Conservation (phyloP, 2,329 filamentous ascomycete genomes). For the Fusarium dimerum region DNA sequence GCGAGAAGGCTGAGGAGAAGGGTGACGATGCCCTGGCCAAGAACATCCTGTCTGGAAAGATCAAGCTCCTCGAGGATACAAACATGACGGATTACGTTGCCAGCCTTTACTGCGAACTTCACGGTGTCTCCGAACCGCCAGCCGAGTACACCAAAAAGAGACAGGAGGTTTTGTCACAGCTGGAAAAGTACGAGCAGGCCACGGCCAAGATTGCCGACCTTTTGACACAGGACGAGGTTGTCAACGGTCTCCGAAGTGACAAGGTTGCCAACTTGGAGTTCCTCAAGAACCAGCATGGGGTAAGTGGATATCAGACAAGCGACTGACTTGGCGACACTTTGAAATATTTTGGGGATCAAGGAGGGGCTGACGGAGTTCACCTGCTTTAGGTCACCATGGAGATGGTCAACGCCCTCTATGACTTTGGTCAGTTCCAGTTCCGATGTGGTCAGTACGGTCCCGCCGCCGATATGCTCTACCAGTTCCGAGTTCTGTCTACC, state of each 20-base stretch:
- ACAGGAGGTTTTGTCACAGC: conserved; percentile 80
- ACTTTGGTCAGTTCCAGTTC: conserved; percentile 97
- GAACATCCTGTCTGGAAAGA: conserved; percentile 83
- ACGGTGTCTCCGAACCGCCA: conserved; percentile 75
- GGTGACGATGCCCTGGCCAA: conserved; percentile 58
- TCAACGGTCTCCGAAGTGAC: conserved; percentile 88
- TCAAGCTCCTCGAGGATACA: conserved; percentile 90
- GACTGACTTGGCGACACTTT: conserved; percentile 4
- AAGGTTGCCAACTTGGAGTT: conserved; percentile 99
- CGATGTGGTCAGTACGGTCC: conserved; percentile 92
- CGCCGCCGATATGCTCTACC: conserved; percentile 90
- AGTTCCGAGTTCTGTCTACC: conserved; percentile 96
- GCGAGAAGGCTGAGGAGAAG: conserved; percentile 77
- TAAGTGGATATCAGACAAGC: conserved; percentile 43
- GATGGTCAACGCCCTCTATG: conserved; percentile 94
- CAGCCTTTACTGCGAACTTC: conserved; percentile 84
- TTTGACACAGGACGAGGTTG: conserved; percentile 83
- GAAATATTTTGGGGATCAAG: conserved; percentile 1
- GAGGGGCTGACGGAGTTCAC: conserved; percentile 17
- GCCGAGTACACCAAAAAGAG: conserved; percentile 87
- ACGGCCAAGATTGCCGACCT: conserved; percentile 87
- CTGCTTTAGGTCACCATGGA: conserved; percentile 73
- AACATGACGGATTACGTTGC: conserved; percentile 99
- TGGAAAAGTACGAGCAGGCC: conserved; percentile 83
- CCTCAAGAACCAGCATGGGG: conserved; percentile 92